Evolutionary conservation across 1,139 yeast genomes (phyloP), one percentile per base, ranked within the genome.

Genomic region (Diutina pseudorugosa): DNA sequence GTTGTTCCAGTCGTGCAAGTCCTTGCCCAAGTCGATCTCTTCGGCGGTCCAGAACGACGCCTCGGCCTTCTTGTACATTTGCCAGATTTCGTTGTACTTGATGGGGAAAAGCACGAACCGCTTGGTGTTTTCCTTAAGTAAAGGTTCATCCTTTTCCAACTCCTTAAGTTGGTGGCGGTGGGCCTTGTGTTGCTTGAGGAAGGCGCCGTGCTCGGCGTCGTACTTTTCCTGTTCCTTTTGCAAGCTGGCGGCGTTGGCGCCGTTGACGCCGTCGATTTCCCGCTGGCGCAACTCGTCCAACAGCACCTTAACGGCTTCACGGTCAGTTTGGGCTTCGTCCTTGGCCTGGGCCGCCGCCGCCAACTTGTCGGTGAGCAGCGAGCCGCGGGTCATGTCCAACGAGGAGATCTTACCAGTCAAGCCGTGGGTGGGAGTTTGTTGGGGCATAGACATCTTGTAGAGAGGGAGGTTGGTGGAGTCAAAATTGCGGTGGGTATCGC

Each of bases 1-100:
- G 70, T 84, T 76, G 65, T 87, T 89, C 96, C 98, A 91, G 73
- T 93, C 98, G 63, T 78, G 79, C 57, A 78, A 67, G 68, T 93
- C 99, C 76, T 93, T 93, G 57, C 95, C 83, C 61, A 93, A 78
- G 70, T 93, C 99, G 61, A 94, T 90, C 74, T 93, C 99, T 75
- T 93, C 99, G 53, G 98, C 97, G 52, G 98, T 93, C 99, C 99
- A 93, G 79, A 93, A 93, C 12, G 97, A 89, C 23, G 98, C 98
- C 76, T 93, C 98, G 47, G 98, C 97, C 73, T 91, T 90, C 77
- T 93, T 93, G 75, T 93, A 93, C 80, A 95, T 93, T 70, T 91
- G 96, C 98, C 98, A 93, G 65, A 94, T 87, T 73, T 93, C 98
- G 68, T 91, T 94, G 75, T 90, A 94, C 72, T 88, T 87, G 72